Evolutionary conservation across 805 yeast genomes (phyloP).

Genomic region (Saccharomycopsis oosterbeekiorum): DNA sequence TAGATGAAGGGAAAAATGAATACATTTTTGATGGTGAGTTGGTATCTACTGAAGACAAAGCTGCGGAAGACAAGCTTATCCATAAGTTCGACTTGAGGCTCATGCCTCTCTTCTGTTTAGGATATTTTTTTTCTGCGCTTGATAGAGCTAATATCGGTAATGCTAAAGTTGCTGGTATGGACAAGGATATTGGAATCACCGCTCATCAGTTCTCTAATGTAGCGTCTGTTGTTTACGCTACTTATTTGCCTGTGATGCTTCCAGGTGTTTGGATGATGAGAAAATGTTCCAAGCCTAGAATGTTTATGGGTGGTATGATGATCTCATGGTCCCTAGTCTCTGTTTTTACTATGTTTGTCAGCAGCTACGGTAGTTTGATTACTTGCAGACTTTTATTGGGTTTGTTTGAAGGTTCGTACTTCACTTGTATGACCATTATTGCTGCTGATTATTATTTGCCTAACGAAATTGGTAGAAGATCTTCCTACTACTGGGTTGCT

Average conservation of each 20-base stretch:
- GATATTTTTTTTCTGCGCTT: conserved; percentile 39
- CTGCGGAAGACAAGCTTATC: conserved; percentile 24
- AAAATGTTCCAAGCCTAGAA: conserved; percentile 28
- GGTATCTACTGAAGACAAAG: conserved; percentile 16
- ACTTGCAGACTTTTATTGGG: conserved; percentile 43
- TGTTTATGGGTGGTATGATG: conserved; percentile 26
- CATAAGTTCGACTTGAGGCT: conserved; percentile 34
- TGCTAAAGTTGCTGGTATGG: conserved; percentile 61
- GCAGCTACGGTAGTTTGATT: conserved; percentile 33
- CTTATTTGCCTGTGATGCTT: conserved; percentile 35
- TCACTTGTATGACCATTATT: conserved; percentile 39
- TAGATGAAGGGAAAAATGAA: not conserved
- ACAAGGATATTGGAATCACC: conserved; percentile 39
- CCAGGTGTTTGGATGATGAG: conserved; percentile 28
- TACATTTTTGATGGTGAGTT: not conserved
- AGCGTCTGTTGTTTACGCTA: conserved; percentile 50
- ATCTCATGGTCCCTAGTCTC: conserved; percentile 33
- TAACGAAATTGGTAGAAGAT: conserved; percentile 37
- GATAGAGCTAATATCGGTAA: conserved; percentile 46
- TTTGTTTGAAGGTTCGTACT: conserved; percentile 41
- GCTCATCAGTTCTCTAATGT: conserved; percentile 46
- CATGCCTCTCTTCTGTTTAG: conserved; percentile 33
- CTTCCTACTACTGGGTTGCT: conserved; percentile 39
- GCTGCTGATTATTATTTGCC: conserved; percentile 38
- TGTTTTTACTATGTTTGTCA: conserved; percentile 34